phyloP scores from a whole-genome alignment of 2,329 filamentous ascomycete genomes.

The Dactylonectria macrodidyma region DNA sequence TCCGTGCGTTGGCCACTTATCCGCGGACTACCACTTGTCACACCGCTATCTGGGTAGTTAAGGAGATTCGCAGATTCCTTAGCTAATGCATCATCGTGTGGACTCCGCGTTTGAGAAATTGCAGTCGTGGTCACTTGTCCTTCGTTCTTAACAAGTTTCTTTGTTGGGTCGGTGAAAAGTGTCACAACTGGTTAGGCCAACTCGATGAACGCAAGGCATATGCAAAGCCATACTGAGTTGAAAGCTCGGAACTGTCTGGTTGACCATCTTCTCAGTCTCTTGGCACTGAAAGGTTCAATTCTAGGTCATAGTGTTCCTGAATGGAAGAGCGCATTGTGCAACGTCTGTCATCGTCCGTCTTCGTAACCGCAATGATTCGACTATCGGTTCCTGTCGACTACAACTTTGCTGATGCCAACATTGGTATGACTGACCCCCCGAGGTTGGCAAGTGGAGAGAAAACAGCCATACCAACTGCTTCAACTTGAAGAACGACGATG shows the following conservation, averaged over 20 bases:
- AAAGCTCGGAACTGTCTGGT: background rate
- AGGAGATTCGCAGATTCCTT: background rate
- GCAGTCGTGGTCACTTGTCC: background rate
- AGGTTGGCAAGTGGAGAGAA: background rate
- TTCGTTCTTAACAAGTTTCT: background rate
- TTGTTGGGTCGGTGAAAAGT: too few relatives aligned
- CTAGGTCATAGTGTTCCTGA: too few relatives aligned
- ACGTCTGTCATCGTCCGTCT: too few relatives aligned
- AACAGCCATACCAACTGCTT: background rate
- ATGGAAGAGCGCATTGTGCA: too few relatives aligned
- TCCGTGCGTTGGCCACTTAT: constrained; percentile 8
- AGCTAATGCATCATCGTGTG: background rate
- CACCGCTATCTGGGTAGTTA: constrained; percentile 3
- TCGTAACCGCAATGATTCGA: too few relatives aligned
- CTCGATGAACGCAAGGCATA: background rate
- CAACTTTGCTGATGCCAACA: too few relatives aligned
- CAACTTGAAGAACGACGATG: background rate
- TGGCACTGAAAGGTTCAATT: too few relatives aligned
- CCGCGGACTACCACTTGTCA: background rate
- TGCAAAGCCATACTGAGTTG: background rate
- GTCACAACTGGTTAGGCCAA: background rate
- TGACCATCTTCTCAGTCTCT: background rate
- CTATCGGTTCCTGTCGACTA: too few relatives aligned
- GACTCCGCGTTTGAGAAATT: background rate
- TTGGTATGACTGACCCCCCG: too few relatives aligned